Percentiles rank a stretch among this genome's conserved stretches.
These are phyloP conservation scores for Lentinula novae-zelandiae DNA, from an alignment of 1,284 basidiomycete genomes.

Conservation along the genomic window DNA sequence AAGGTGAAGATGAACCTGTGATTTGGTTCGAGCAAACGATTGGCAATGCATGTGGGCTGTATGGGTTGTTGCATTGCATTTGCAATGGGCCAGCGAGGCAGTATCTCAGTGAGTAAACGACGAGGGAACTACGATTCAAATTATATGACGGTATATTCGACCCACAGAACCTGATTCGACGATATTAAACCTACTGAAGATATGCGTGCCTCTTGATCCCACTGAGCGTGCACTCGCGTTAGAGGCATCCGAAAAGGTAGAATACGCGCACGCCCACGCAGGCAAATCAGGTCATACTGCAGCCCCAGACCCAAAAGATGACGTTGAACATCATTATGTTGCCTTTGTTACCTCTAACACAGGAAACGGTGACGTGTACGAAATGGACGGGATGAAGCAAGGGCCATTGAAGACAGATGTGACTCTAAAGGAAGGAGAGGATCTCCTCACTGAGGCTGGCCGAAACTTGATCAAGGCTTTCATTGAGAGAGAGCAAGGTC, in stretches of 20 bases:
- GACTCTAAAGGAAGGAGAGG: constrained; percentile 21
- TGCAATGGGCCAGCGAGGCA: constrained; percentile 24
- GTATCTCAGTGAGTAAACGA: constrained; percentile 22
- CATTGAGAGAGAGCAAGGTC: constrained; percentile 22
- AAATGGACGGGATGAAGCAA: constrained; percentile 31
- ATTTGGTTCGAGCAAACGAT: constrained; percentile 34
- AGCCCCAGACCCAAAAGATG: constrained; percentile 24
- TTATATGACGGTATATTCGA: neutral
- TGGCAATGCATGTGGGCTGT: constrained; percentile 31
- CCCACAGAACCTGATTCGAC: constrained; percentile 24
- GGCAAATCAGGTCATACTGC: constrained; percentile 25
- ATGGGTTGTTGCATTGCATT: constrained; percentile 30
- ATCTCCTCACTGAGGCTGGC: constrained; percentile 24
- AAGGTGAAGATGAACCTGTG: constrained; percentile 26
- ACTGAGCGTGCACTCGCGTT: constrained; percentile 25
- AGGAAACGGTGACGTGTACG: constrained; percentile 26
- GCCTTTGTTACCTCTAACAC: constrained; percentile 27
- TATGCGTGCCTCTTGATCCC: constrained; percentile 23
- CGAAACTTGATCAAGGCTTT: constrained; percentile 26
- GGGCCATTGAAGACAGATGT: constrained; percentile 29
- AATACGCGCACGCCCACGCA: constrained; percentile 24
- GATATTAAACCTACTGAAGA: constrained; percentile 23
- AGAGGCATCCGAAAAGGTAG: constrained; percentile 28
- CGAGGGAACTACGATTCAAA: neutral
- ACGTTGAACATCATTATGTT: constrained; percentile 29